Evolutionary conservation across 192 early-diverging fungal genomes (phyloP).

Genomic region (Mortierella antarctica): DNA sequence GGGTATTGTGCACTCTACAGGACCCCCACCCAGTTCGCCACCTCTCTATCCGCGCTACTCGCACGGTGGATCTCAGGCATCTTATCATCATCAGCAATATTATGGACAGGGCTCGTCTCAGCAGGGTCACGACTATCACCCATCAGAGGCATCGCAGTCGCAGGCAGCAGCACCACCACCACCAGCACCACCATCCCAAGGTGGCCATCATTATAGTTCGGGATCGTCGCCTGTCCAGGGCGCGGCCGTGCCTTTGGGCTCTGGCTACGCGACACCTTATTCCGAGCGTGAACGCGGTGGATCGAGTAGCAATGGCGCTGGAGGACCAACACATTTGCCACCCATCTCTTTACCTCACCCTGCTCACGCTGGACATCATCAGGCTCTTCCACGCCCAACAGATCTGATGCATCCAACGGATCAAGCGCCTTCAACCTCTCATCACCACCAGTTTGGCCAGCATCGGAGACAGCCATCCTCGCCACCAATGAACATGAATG

Average conservation of each 20-base stretch:
- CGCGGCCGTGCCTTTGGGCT: neutral
- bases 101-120: slow-evolving; percentile 16
- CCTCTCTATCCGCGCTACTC: slow-evolving; percentile 35
- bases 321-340: slow-evolving; percentile 21
- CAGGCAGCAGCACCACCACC: slow-evolving; percentile 20
- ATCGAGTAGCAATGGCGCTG: neutral
- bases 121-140: slow-evolving; percentile 39
- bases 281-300: slow-evolving; percentile 17
- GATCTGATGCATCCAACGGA: slow-evolving; percentile 39
- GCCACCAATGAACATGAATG: slow-evolving; percentile 33
- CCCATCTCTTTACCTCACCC: slow-evolving; percentile 25
- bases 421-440: slow-evolving; percentile 20
- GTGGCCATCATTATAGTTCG: slow-evolving; percentile 31
- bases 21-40: slow-evolving; percentile 23
- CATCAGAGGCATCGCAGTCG: slow-evolving; percentile 21
- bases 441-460: slow-evolving; percentile 27
- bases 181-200: slow-evolving; percentile 8
- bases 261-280: slow-evolving; percentile 33
- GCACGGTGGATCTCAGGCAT: slow-evolving; percentile 10
- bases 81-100: slow-evolving; percentile 38
- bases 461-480: slow-evolving; percentile 41
- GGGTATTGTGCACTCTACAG: slow-evolving; percentile 40
- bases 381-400: slow-evolving; percentile 13
- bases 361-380: slow-evolving; percentile 26
- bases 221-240: slow-evolving; percentile 27